phyloP scores from a whole-genome alignment of 2,329 filamentous ascomycete genomes.

The Colletotrichum liaoningense region DNA sequence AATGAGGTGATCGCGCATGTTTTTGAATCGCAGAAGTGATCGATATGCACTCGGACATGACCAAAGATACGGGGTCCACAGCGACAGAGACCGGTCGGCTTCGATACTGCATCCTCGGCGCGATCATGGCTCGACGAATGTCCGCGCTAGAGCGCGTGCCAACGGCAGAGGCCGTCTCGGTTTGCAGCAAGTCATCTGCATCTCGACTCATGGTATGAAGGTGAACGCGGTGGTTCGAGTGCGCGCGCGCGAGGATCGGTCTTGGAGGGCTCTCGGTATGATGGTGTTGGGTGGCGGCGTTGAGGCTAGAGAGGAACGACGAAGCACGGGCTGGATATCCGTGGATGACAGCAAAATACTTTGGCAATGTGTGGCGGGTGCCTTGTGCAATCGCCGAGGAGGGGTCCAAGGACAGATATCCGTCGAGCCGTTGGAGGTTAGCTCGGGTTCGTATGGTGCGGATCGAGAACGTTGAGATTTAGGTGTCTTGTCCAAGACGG shows the following conservation, averaged over 20 bases:
- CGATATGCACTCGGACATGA: slow-evolving; percentile 98
- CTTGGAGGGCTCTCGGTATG: neutral
- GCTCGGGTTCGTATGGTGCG: slow-evolving; percentile 2
- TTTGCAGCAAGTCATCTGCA: slow-evolving; percentile 13
- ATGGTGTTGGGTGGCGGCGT: neutral
- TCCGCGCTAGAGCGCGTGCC: slow-evolving; percentile 20
- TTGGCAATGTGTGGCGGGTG: neutral
- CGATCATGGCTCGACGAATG: slow-evolving; percentile 38
- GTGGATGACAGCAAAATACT: neutral
- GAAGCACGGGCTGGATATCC: neutral
- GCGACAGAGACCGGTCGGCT: slow-evolving; percentile 79
- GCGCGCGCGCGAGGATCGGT: neutral
- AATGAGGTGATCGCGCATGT: slow-evolving; percentile 94
- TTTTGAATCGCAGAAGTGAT: slow-evolving; percentile 99
- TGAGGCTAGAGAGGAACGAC: neutral
- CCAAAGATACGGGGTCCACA: slow-evolving; percentile 89
- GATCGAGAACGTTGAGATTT: slow-evolving; percentile 11
- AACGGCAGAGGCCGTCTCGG: slow-evolving; percentile 20
- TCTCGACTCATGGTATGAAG: slow-evolving; percentile 33
- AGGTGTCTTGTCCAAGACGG: slow-evolving; percentile 26
- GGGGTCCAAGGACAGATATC: neutral
- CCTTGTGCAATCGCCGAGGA: neutral
- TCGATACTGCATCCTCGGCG: slow-evolving; percentile 67
- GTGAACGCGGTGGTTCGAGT: neutral
- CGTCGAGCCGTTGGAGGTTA: slow-evolving; percentile 9